These are phyloP conservation scores for Trichosporon ovoides DNA, from an alignment of 1,284 basidiomycete genomes.

Conservation along the genomic window DNA sequence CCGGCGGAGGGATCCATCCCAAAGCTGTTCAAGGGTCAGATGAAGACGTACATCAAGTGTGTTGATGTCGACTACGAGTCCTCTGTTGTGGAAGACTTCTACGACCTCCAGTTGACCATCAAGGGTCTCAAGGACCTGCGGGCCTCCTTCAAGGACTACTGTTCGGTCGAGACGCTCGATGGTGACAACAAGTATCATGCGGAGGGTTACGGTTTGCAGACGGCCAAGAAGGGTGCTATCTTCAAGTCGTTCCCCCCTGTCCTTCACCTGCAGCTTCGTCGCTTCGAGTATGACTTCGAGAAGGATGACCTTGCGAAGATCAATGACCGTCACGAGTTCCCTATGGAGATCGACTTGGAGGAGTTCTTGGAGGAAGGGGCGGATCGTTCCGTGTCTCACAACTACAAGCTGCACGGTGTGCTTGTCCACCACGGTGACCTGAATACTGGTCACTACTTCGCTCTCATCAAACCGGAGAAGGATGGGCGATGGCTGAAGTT, in stretches of 20 bases:
- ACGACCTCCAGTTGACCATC: slow-evolving; percentile 98
- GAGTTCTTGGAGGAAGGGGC: slow-evolving; percentile 84
- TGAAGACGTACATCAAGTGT: slow-evolving; percentile 99
- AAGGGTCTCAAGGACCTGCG: slow-evolving; percentile 96
- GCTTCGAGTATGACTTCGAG: slow-evolving; percentile 99
- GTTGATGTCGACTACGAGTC: slow-evolving; percentile 98
- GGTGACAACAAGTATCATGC: slow-evolving; percentile 99
- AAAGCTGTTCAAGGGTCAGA: slow-evolving; percentile 92
- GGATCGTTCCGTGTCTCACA: slow-evolving; percentile 77
- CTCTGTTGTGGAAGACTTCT: slow-evolving; percentile 91
- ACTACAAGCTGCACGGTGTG: slow-evolving; percentile 94
- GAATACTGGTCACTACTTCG: slow-evolving; percentile 98
- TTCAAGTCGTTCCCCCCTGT: slow-evolving; percentile 99
- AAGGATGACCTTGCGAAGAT: slow-evolving; percentile 99
- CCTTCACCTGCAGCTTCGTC: slow-evolving; percentile 96
- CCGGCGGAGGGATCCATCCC: slow-evolving; percentile 93
- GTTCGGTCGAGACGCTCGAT: slow-evolving; percentile 93
- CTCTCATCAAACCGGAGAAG: slow-evolving; percentile 93
- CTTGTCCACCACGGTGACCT: slow-evolving; percentile 98
- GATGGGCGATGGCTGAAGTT: slow-evolving; percentile 97
- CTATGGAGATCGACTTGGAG: slow-evolving; percentile 90
- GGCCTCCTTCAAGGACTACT: slow-evolving; percentile 96
- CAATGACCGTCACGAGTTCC: slow-evolving; percentile 99
- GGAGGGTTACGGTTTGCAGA: slow-evolving; percentile 93
- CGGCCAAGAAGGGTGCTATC: slow-evolving; percentile 98